Evolutionary conservation across 2,329 filamentous ascomycete species (phyloP), one percentile per base, ranked within the genome.

Genomic region (Diplodia seriata): DNA sequence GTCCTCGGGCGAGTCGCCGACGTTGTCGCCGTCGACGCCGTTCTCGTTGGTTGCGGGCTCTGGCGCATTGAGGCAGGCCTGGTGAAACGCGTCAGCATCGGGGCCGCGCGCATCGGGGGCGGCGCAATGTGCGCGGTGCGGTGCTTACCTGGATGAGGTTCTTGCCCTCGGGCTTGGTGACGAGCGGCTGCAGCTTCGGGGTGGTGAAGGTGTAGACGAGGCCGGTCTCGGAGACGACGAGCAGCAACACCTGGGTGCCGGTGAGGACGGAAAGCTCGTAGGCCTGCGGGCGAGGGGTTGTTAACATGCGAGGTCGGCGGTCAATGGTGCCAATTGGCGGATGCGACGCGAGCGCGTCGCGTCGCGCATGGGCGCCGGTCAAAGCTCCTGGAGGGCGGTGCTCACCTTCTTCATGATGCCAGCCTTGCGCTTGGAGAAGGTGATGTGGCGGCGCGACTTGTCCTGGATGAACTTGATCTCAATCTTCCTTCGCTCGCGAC

Each of bases 381-480:
- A 68, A 68, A 68, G 65, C 66, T 55, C 66, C 40, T 4, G 59
- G 23, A 18, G 53, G 64, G 43, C 51, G 31, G 47, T 49, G 85
- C 89, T 74, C 80, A 97, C 95, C 93, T 98, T 98, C 87, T 99
- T 98, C 95, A 99, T 98, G 82, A 99, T 98, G 75, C 95, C 95
- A 68, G 95, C 95, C 86, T 99, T 99, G 81, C 95, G 93, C 89
- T 99, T 99, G 74, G 94, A 98, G 82, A 99, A 98, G 76, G 95
- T 98, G 80, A 98, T 99, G 85, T 99, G 95, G 71, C 95, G 91
- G 84, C 95, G 93, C 84, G 94, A 98, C 86, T 99, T 99, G 84
- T 99, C 95, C 82, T 94, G 94, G 82, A 99, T 99, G 85, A 99
- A 99, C 87, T 99, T 99, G 85, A 99, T 99, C 83, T 99, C 95